A percentile compares a stretch with the other conserved stretches of the same genome.
Evolutionary conservation across 2,329 filamentous ascomycete genomes (phyloP).

Genomic region (Paecilomyces formosus): DNA sequence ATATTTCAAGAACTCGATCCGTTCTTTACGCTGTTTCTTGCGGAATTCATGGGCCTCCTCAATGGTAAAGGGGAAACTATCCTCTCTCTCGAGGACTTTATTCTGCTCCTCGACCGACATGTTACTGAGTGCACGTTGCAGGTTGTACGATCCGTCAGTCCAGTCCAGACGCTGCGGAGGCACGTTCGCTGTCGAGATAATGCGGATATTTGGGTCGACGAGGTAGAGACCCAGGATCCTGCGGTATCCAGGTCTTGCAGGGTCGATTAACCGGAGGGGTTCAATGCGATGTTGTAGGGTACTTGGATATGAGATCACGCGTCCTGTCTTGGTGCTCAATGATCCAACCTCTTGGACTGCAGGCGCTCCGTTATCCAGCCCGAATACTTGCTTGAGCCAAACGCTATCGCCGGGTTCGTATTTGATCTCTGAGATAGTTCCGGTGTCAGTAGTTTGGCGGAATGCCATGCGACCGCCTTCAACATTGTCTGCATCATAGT

Average conservation of each 20-base stretch:
- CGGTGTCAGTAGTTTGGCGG: constrained; percentile 32
- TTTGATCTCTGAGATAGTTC: constrained; percentile 21
- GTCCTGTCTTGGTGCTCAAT: constrained; percentile 12
- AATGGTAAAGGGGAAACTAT: not conserved
- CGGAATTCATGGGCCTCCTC: not conserved
- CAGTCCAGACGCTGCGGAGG: constrained; percentile 43
- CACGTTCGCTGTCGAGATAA: constrained; percentile 48
- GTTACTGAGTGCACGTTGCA: not conserved
- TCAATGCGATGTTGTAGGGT: constrained; percentile 46
- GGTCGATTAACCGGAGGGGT: constrained; percentile 44
- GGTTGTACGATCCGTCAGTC: not conserved
- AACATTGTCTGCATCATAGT: constrained; percentile 56
- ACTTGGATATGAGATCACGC: constrained; percentile 20
- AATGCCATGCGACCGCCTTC: constrained; percentile 47
- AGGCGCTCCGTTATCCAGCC: constrained; percentile 16
- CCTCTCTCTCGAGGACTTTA: not conserved
- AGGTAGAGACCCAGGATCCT: constrained; percentile 52
- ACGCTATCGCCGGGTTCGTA: constrained; percentile 21
- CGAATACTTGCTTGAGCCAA: constrained; percentile 23
- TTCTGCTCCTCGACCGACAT: not conserved
- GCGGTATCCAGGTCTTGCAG: constrained; percentile 44
- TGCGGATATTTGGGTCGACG: constrained; percentile 49
- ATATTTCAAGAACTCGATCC: not conserved
- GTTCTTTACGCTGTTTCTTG: not conserved
- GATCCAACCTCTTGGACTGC: constrained; percentile 17